Percentiles rank a stretch among this genome's conserved stretches.
Conservation (phyloP, 2,329 filamentous ascomycete species). For the Monilinia fructigena region DNA sequence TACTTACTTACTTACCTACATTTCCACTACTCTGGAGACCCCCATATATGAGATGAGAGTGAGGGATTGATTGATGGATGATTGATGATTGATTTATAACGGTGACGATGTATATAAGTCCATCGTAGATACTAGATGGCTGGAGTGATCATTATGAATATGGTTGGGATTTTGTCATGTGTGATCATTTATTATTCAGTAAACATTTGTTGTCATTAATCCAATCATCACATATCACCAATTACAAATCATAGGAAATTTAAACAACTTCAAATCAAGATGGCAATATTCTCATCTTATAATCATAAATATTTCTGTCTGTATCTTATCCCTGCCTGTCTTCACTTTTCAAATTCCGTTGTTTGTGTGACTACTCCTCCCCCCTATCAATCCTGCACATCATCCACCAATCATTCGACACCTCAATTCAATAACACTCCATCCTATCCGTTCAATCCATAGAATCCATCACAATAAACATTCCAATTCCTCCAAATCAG, state of each 20-base stretch:
- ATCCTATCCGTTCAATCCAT: neutral
- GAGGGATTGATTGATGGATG: too few relatives aligned
- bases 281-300: conserved; percentile 5
- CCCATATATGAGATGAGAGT: too few relatives aligned
- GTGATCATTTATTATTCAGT: too few relatives aligned
- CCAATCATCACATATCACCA: neutral
- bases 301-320: conserved; percentile 7
- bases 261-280: neutral
- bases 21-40: too few relatives aligned
- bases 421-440: neutral
- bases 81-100: too few relatives aligned
- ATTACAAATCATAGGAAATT: neutral
- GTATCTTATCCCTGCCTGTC: neutral
- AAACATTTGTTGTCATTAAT: too few relatives aligned
- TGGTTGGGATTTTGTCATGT: too few relatives aligned
- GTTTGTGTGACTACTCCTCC: too few relatives aligned
- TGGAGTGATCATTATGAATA: too few relatives aligned
- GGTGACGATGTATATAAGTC: too few relatives aligned
- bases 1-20: too few relatives aligned
- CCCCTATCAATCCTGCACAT: neutral
- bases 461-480: conserved; percentile 5
- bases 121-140: too few relatives aligned
- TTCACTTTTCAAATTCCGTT: neutral
- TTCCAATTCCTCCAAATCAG: neutral
- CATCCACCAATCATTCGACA: neutral